These are phyloP conservation scores for Inonotus hispidus DNA, from an alignment of 1,284 basidiomycete genomes.

Conservation along the genomic window DNA sequence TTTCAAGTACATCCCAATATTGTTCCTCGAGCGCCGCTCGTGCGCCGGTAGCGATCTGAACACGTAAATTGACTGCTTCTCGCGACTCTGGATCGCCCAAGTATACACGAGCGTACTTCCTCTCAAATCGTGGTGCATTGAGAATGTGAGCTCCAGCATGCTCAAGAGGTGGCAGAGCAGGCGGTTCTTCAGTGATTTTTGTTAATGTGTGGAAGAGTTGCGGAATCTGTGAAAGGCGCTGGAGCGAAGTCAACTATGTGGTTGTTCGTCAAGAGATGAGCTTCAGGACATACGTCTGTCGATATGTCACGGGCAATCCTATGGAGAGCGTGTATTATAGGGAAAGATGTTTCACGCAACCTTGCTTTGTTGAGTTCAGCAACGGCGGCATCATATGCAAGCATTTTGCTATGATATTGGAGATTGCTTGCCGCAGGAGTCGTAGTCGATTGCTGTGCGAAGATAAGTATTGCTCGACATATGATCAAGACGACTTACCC, in stretches of 20 bases:
- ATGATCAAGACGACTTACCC: conserved; percentile 35
- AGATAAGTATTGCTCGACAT: background rate
- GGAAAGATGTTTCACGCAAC: conserved; percentile 66
- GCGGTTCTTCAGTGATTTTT: conserved; percentile 67
- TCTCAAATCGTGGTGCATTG: conserved; percentile 66
- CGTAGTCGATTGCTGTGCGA: conserved; percentile 14
- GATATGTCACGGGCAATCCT: conserved; percentile 54
- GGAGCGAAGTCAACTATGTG: conserved; percentile 20
- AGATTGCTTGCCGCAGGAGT: conserved; percentile 37
- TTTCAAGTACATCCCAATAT: conserved; percentile 83
- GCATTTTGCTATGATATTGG: conserved; percentile 91
- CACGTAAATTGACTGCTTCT: conserved; percentile 56
- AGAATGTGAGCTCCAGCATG: conserved; percentile 75
- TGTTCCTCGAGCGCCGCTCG: conserved; percentile 76
- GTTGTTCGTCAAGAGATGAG: conserved; percentile 29
- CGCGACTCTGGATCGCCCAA: conserved; percentile 63
- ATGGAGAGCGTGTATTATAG: conserved; percentile 65
- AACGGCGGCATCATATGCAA: conserved; percentile 85
- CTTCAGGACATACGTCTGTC: conserved; percentile 44
- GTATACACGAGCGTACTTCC: conserved; percentile 69
- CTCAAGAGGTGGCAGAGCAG: conserved; percentile 61
- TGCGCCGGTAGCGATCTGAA: conserved; percentile 69
- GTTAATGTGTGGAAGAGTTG: conserved; percentile 68
- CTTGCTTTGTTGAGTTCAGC: conserved; percentile 70
- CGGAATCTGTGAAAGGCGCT: conserved; percentile 41